Base-by-base conservation (phyloP, 1,284 basidiomycete genomes). In the Neolentinus lepideus region DNA sequence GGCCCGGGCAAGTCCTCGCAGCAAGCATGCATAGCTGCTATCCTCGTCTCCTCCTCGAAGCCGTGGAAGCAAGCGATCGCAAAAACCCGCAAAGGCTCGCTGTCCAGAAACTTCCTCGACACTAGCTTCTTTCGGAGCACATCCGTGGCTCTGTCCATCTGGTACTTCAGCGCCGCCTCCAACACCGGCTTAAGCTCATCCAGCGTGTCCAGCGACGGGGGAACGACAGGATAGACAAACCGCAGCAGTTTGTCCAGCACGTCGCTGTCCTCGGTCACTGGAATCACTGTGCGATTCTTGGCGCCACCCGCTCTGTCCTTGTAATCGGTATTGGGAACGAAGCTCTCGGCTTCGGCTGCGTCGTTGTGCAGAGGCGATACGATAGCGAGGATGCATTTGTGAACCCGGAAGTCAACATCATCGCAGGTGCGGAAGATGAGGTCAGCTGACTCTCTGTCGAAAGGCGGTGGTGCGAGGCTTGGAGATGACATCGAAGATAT, bases 1-100 rank as follows among this genome's bases (percentile, higher is more conserved):
- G 69, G 68, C 12, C 63, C 61, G 35, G 71, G 71, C 11, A 56
- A 14, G 69, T 64, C 47, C 14, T 61, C 56, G 31, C 60, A 65
- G 19, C 70, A 63, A 35, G 29, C 29, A 12, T 31, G 29, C 29
- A 4, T 31, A 3, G 47, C 47, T 6, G 47, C 47, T 16, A 26
- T n/a, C 25, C 47, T 8, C 12, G 51, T 29, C 6, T 52, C 51
- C 8, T 52, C 27, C 10, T 10, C 9, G 11, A 29, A 36, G 4
- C 27, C 4, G 26, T 3, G 4, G 3, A 6, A 4, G 33, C 51
- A 52, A 6, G 33, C 29, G 19, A 36, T 36, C 3, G 51, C 51
- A 19, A 52, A 52, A 12, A 36, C 51, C 4, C 51, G 27, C 29
- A 52, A 21, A 4, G 51, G 51, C 16, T 24, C 33, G 10, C 22